Conservation (phyloP, 805 yeast genomes). For the Candida boleticola region DNA sequence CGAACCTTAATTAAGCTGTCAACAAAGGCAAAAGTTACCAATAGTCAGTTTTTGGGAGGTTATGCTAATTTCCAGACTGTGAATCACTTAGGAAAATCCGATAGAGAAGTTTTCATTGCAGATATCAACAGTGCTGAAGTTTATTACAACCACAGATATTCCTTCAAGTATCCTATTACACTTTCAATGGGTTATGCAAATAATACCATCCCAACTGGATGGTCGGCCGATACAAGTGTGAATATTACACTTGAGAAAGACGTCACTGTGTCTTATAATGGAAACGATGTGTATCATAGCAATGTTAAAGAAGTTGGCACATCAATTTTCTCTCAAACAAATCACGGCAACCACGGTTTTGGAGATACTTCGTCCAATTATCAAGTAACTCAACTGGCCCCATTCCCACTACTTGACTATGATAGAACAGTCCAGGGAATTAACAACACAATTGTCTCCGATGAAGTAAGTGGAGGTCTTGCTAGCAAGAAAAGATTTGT, state of each 20-base stretch:
- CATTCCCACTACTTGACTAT: conserved; percentile 11
- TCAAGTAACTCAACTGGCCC: not conserved
- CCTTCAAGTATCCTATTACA: conserved; percentile 7
- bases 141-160: conserved; percentile 13
- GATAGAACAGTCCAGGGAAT: conserved; percentile 33
- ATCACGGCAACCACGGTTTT: not conserved
- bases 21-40: conserved; percentile 26
- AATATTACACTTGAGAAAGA: not conserved
- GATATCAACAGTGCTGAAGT: not conserved
- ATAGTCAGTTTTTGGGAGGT: conserved; percentile 28
- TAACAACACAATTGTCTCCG: conserved; percentile 27
- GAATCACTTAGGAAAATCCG: conserved; percentile 12
- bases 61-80: conserved; percentile 37
- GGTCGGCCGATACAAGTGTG: not conserved
- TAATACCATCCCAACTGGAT: not conserved
- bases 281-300: not conserved
- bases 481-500: too few species aligned
- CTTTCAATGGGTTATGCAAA: not conserved
- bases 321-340: not conserved
- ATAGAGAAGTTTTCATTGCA: conserved; percentile 8
- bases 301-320: not conserved
- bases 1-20: conserved; percentile 20
- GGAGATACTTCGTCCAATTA: not conserved
- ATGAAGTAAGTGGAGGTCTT: conserved; percentile 6
- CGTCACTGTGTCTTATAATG: not conserved